Evolutionary conservation across 2,329 filamentous ascomycete species (phyloP).

Genomic region (Aspergillus sojae): DNA sequence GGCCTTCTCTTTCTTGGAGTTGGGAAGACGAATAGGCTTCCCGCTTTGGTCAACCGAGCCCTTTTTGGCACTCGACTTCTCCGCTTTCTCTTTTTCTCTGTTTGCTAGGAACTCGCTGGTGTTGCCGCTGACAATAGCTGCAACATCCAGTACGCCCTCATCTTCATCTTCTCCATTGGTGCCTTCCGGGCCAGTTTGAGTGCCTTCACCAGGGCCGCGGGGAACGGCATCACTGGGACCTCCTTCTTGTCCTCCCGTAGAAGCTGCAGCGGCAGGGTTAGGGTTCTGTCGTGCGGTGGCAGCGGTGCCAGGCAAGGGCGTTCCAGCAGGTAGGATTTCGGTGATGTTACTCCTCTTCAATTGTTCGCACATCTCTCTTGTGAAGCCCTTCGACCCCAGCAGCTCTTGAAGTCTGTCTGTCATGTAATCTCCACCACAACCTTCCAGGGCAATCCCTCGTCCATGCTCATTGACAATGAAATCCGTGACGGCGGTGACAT

Average conservation of each 20-base stretch:
- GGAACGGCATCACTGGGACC: constrained; percentile 48
- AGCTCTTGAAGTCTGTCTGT: constrained; percentile 72
- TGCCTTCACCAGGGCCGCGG: constrained; percentile 57
- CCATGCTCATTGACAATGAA: constrained; percentile 73
- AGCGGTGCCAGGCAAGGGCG: constrained; percentile 55
- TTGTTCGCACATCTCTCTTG: constrained; percentile 66
- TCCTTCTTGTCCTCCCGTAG: constrained; percentile 53
- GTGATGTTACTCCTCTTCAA: constrained; percentile 65
- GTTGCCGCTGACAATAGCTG: constrained; percentile 66
- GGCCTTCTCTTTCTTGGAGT: constrained; percentile 61
- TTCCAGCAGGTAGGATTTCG: constrained; percentile 61
- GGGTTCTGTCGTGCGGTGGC: constrained; percentile 43
- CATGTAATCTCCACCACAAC: constrained; percentile 85
- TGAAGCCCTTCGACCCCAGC: constrained; percentile 61
- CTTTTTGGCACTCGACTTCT: constrained; percentile 58
- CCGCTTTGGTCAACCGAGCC: constrained; percentile 47
- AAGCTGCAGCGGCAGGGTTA: constrained; percentile 60
- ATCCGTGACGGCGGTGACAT: constrained; percentile 87
- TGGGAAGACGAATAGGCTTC: constrained; percentile 57
- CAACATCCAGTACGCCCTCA: constrained; percentile 66
- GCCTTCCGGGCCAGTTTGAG: constrained; percentile 56
- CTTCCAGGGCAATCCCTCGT: constrained; percentile 60
- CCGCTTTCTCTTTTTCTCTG: constrained; percentile 65
- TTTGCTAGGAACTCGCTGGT: constrained; percentile 65
- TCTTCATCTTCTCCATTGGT: constrained; percentile 57